A percentile compares a stretch with the other conserved stretches of the same genome.
phyloP scores from a whole-genome alignment of 2,329 filamentous ascomycete genomes.

The Ceratocystis eucalypticola region DNA sequence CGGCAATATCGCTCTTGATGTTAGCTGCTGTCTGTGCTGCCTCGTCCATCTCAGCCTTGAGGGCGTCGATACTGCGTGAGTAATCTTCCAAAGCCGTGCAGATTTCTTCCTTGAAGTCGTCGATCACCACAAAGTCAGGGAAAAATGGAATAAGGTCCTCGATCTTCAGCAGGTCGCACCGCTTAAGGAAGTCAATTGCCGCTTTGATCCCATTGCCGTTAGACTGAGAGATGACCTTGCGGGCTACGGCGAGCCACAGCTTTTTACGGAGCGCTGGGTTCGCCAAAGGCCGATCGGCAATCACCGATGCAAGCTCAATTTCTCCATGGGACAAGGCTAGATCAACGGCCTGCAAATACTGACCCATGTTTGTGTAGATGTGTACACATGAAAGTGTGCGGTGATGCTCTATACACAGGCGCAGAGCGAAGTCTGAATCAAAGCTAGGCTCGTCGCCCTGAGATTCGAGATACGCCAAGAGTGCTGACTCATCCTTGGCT shows the following conservation, averaged over 20 bases:
- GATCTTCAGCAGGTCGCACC: conserved; percentile 82
- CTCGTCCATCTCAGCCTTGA: conserved; percentile 94
- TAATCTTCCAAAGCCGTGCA: conserved; percentile 90
- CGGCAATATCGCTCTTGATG: conserved; percentile 79
- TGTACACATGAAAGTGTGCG: conserved; percentile 90
- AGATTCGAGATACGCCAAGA: conserved; percentile 79
- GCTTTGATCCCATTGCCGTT: conserved; percentile 63
- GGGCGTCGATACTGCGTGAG: conserved; percentile 70
- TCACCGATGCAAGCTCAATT: conserved; percentile 74
- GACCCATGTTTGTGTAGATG: conserved; percentile 92
- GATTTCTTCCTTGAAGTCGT: conserved; percentile 98
- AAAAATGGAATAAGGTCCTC: conserved; percentile 98
- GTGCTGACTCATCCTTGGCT: conserved; percentile 67
- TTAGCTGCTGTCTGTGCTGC: conserved; percentile 75
- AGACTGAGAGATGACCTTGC: conserved; percentile 78
- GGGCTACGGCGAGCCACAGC: conserved; percentile 87
- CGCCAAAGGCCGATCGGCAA: conserved; percentile 73
- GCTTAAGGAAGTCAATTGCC: conserved; percentile 84
- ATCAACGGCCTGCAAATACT: conserved; percentile 86
- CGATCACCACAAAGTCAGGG: conserved; percentile 94
- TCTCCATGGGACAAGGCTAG: conserved; percentile 81
- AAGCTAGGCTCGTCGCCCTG: conserved; percentile 79
- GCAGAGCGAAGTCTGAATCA: conserved; percentile 89
- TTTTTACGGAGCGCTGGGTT: conserved; percentile 76
- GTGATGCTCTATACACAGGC: conserved; percentile 87